Base-by-base conservation (phyloP, 805 yeast species). In the Ogataea zsoltii region DNA sequence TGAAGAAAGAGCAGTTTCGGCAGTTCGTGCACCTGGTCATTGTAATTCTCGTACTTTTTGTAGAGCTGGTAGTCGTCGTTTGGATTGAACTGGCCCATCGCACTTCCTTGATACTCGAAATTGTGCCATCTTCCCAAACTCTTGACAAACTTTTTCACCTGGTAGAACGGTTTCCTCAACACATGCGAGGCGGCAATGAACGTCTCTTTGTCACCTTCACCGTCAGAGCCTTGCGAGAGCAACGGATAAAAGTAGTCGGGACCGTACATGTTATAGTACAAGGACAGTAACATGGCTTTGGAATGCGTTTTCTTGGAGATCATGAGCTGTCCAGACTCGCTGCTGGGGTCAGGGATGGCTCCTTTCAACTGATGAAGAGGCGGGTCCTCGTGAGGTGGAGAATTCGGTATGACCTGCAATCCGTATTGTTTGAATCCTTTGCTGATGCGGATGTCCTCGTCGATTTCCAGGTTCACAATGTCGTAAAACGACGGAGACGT, bases 1-100 rank as follows among this genome's bases (percentile, higher is more conserved):
- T 83, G 89, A 41, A 82, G 75, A 54, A 83, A 83, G 47, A 81
- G 54, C 14, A 67, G 58, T 31, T 57, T 56, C 37, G 73, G 71
- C n/a, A 42, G 32, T 28, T 58, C 65, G 2, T 41, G 32, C 15
- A 60, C 58, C 3, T 45, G 43, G 2, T 48, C 55, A 2, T 39
- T 38, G 2, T 36, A 17, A 2, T 56, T 49, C 28, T 52, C 44
- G 36, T 67, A 69, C 19, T 55, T 57, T 26, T 50, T 38, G 47
- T 57, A 58, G 13, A 68, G 46, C 39, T 60, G 56, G 43, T 69
- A 79, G 62, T 87, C 95, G 35, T 75, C 75, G n/a, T 72, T 62
- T 2, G 91, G 88, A 58, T 84, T 80, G 49, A 71, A 79, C 62
- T 88, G 96, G 4, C 85, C 83, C 89, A 87, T 87, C 2, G 86